Conservation (phyloP, 225 moss, liverwort and hornwort species). For the Neckera pumila region DNA sequence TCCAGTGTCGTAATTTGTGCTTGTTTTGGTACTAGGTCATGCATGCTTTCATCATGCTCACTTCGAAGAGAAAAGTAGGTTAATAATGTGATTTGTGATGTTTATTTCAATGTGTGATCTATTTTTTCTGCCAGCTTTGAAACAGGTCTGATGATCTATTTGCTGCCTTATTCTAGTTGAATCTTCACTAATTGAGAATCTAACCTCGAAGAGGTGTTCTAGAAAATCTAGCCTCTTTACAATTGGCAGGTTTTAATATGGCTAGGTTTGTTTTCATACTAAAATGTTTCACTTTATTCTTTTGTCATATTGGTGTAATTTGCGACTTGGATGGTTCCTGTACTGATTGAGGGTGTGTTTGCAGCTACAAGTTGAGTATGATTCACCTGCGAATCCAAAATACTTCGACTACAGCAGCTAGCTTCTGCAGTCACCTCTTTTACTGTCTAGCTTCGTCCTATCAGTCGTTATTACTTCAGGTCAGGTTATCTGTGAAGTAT, state of each 20-base stretch:
- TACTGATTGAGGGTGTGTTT: conserved; percentile 11
- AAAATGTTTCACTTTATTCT: neutral
- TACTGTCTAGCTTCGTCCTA: neutral
- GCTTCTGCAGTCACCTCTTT: neutral
- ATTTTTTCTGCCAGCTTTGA: neutral
- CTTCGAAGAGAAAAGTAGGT: neutral
- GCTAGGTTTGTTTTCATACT: neutral
- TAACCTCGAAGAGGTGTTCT: neutral
- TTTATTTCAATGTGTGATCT: neutral
- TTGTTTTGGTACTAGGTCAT: neutral
- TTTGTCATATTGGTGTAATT: neutral
- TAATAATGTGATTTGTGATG: neutral
- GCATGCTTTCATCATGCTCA: neutral
- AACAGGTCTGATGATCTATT: neutral
- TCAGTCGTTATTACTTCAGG: neutral
- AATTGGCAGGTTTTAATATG: neutral
- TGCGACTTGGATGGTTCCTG: neutral
- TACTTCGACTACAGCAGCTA: conserved; percentile 86
- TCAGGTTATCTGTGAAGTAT: neutral
- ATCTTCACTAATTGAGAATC: neutral
- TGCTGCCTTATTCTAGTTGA: neutral
- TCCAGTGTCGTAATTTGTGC: neutral
- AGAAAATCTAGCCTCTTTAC: neutral
- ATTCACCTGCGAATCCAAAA: conserved; percentile 90
- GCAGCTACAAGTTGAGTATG: conserved; percentile 96